Percentiles rank a stretch among this genome's conserved stretches.
Evolutionary conservation across 768 basidiomycete species (phyloP).

Genomic region (Suillus alpinus): DNA sequence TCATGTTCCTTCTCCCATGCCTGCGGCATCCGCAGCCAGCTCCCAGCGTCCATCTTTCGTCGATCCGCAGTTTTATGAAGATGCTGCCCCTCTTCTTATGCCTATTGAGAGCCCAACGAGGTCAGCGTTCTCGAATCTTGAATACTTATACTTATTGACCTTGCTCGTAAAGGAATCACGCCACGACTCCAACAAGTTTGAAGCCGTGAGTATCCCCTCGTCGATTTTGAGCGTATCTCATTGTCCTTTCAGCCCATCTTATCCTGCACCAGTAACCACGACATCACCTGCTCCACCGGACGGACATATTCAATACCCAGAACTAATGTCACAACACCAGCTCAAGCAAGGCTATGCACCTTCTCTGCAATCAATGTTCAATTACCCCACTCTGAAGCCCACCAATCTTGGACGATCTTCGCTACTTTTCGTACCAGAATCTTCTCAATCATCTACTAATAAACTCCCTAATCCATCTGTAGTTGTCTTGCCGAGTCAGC

Average conservation of each 20-base stretch:
- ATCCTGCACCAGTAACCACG: constrained; percentile 64
- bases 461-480: constrained; percentile 33
- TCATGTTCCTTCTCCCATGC: constrained; percentile 25
- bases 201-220: constrained; percentile 32
- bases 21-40: constrained; percentile 28
- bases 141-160: constrained; percentile 26
- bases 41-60: constrained; percentile 35
- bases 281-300: constrained; percentile 59
- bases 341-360: constrained; percentile 75
- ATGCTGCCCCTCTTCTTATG: constrained; percentile 39
- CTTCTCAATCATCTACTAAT: constrained; percentile 20
- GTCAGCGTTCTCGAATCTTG: constrained; percentile 46
- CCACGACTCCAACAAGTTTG: constrained; percentile 28
- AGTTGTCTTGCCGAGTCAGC: constrained; percentile 20
- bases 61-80: constrained; percentile 28
- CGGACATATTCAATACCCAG: constrained; percentile 55
- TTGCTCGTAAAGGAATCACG: constrained; percentile 19
- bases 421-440: constrained; percentile 41
- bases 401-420: constrained; percentile 38
- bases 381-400: constrained; percentile 31
- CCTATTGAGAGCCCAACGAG: constrained; percentile 66
- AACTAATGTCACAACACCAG: constrained; percentile 79
- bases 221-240: constrained; percentile 6
- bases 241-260: constrained; percentile 25
- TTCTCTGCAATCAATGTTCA: constrained; percentile 75